Base-by-base conservation (phyloP, 129 eudicot genomes). In the Oenanthe sinensis region DNA sequence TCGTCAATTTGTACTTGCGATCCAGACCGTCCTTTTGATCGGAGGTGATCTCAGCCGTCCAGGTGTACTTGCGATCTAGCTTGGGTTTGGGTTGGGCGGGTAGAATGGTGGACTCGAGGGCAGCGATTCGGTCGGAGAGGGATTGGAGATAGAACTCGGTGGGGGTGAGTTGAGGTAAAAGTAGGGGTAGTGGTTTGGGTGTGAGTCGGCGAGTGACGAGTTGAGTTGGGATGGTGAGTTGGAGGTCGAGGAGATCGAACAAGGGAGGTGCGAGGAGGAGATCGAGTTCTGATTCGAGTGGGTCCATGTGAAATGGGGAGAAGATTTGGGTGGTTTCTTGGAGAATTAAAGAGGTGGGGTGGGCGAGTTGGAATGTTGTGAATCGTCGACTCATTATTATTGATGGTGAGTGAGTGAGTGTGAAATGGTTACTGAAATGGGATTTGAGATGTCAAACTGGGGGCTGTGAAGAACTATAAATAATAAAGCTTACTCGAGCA, bases 1-100 rank as follows among this genome's bases (percentile, higher is more conserved):
- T 85, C 67, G 84, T 82, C 87, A 88, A 46, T 52, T 90, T 87
- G 84, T 90, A 95, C 88, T 88, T 95, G 79, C 93, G 84, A 73
- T 95, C 98, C 44, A 81, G 24, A 4, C 89, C 90, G 40, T 86
- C 79, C 63, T 83, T 75, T 74, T 85, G 90, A 5, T 83, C 67
- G 42, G 88, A 79, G 55, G 81, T 89, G 30, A 94, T 87, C 96
- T 94, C 97, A 44, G 97, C 91, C 85, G 97, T 95, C 96, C 94
- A 95, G 9, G 91, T 87, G 87, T 95, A 95, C 90, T 91, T 95
- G 95, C 96, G 85, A 81, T 95, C 96, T 3, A 49, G 19, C 62
- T 54, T 82, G 10, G 45, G 48, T 78, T 85, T 85, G 81, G 82
- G 84, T 10, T 81, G 67, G 16, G 45, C 36, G 76, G 55, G 72